These are phyloP conservation scores for Lecanosticta acicola DNA, from an alignment of 2,329 filamentous ascomycete genomes.

Conservation along the genomic window DNA sequence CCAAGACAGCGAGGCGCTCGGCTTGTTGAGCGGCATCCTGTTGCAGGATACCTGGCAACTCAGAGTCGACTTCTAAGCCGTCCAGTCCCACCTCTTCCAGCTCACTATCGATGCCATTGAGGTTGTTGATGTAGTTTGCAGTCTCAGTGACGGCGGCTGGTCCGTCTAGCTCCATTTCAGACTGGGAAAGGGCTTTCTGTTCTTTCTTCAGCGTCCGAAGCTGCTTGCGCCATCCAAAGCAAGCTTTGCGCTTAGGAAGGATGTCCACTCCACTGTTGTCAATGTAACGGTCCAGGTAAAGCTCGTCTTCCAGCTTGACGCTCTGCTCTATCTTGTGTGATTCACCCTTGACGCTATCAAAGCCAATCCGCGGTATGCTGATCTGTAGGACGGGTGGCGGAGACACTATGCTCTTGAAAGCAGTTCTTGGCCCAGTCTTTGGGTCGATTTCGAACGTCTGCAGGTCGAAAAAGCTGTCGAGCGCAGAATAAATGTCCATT, in stretches of 20 bases:
- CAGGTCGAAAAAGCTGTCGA: slow-evolving; percentile 79
- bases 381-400: slow-evolving; percentile 81
- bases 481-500: slow-evolving; percentile 71
- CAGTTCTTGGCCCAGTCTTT: slow-evolving; percentile 44
- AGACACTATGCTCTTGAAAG: slow-evolving; percentile 60
- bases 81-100: slow-evolving; percentile 30
- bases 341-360: slow-evolving; percentile 52
- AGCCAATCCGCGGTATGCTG: slow-evolving; percentile 77
- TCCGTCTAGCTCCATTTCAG: slow-evolving; percentile 23
- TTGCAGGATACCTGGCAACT: slow-evolving; percentile 40
- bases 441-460: slow-evolving; percentile 54
- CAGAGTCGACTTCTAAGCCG: slow-evolving; percentile 39
- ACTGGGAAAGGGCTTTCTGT: slow-evolving; percentile 22
- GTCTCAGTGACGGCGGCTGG: slow-evolving; percentile 27
- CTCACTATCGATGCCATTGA: slow-evolving; percentile 39
- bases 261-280: slow-evolving; percentile 57
- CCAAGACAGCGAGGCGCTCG: slow-evolving; percentile 40
- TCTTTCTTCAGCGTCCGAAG: slow-evolving; percentile 38
- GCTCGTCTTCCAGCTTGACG: slow-evolving; percentile 69
- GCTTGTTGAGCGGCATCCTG: slow-evolving; percentile 42
- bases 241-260: slow-evolving; percentile 59
- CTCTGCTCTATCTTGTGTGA: slow-evolving; percentile 70
- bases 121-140: slow-evolving; percentile 40
- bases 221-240: slow-evolving; percentile 68
- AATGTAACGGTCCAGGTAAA: slow-evolving; percentile 88